A percentile compares a stretch with the other conserved stretches of the same genome.
Evolutionary conservation across 2,329 filamentous ascomycete genomes (phyloP).

Genomic region (Talaromyces sp.): DNA sequence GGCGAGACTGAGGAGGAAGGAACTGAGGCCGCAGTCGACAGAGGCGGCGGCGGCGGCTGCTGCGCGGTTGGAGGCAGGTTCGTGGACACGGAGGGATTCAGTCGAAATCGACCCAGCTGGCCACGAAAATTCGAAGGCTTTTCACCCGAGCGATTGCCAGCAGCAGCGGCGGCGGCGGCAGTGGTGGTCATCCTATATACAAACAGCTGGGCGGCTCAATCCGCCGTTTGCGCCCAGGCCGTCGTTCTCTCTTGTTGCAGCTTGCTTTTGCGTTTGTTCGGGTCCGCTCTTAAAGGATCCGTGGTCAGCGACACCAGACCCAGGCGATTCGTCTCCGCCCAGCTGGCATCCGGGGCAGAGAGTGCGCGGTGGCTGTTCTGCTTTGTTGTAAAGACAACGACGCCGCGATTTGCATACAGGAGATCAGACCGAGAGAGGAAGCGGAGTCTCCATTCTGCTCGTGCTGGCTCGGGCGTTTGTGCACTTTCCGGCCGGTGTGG

Average conservation of each 20-base stretch:
- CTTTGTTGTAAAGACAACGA: background rate
- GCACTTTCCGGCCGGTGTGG: background rate
- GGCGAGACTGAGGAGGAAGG: background rate
- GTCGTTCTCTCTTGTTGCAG: background rate
- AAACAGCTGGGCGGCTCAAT: background rate
- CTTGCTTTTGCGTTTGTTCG: background rate
- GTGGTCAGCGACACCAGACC: background rate
- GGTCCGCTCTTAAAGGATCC: background rate
- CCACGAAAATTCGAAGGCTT: slow-evolving; percentile 19
- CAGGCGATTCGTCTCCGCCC: background rate
- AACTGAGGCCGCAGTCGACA: background rate
- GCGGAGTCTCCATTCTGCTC: background rate
- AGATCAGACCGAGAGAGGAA: background rate
- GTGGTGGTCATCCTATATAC: slow-evolving; percentile 8
- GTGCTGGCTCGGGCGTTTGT: background rate
- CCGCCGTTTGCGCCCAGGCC: background rate
- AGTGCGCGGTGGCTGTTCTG: background rate
- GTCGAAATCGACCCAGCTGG: slow-evolving; percentile 29
- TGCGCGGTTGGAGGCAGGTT: slow-evolving; percentile 7
- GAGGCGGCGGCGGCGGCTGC: slow-evolving; percentile 6
- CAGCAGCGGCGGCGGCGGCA: background rate
- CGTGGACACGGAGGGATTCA: slow-evolving; percentile 15
- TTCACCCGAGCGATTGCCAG: slow-evolving; percentile 5
- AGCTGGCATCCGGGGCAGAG: background rate
- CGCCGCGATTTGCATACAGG: background rate